Base-by-base conservation (phyloP, 1,284 basidiomycete genomes). In the Marasmius sp. region DNA sequence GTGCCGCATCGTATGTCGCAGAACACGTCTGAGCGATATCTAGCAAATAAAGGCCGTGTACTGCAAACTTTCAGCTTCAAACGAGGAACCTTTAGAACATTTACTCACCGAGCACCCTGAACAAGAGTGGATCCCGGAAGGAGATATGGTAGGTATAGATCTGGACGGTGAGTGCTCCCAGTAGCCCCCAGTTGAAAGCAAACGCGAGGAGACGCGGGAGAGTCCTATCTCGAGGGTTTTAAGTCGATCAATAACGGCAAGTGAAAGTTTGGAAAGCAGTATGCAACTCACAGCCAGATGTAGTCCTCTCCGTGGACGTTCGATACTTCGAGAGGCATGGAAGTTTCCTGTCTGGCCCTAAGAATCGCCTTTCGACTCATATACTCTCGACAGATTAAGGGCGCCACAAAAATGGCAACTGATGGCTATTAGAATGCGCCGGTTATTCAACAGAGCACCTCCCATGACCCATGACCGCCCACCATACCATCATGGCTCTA, bases 121-220 rank as follows among this genome's bases (percentile, higher is more conserved):
- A 58, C 2, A 43, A 38, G 1, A 51, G 9, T 38, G 51, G 54
- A 48, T 71, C 70, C 0, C 68, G 69, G 39, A 71, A 71, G 33
- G 70, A 65, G 36, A 67, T 51, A 37, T 70, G 69, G 53, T 70
- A 71, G 7, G 67, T 34, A 51, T 70, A 69, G 27, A 66, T 50
- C 61, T 69, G 67, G 33, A 67, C 63, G n/a, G 63, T 62, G 8
- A 69, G 53, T 20, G 57, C 61, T 6, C 67, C 67, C 22, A 58
- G 39, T 7, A 58, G 43, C 6, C 51, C 20, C 51, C 51, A 53
- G 51, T 53, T 53, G 22, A 53, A 37, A 3, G 51, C 51, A 37
- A 53, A 53, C 14, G 33, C 51, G n/a, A 53, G 11, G 11, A 53
- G 51, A 34, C 33, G 22, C 6, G 51, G 36, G 48, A 41, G 34